Base-by-base conservation (phyloP, 352 stramenopile species). In the Phytopythium helicoides region DNA sequence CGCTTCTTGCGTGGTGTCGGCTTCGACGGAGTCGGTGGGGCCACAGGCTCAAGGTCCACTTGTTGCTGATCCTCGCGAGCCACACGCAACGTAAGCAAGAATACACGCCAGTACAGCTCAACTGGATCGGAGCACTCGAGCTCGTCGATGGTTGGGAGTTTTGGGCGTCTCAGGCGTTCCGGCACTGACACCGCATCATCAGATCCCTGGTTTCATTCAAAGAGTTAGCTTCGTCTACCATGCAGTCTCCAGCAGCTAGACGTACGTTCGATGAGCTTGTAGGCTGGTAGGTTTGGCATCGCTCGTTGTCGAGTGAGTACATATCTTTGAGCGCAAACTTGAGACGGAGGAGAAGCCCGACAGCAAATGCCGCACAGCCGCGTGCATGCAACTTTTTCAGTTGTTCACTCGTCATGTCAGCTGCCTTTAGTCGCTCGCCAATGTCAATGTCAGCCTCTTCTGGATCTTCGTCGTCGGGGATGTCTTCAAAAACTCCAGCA, bases 261-360 rank as follows among this genome's bases (percentile, higher is more conserved):
- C 44, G 7, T 50, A 50, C 44, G 26, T 81, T 87, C 3, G 64
- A 71, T 14, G 68, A 49, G 21, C 57, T 57, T 9, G 68, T 64
- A n/a, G 83, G 84, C 41, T 87, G 77, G 45, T 89, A 95, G 28
- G 77, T 92, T 45, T 87, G 73, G 53, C 85, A 95, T 46, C 79
- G 88, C 36, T 92, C 85, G 54, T 90, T 81, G 37, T 89, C 72
- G 28, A 95, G 60, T 0, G 54, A 36, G 42, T 91, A 95, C 28
- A 77, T 69, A 1, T 70, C 60, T 51, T 94, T 92, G 18, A 95
- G 62, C 22, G 68, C 63, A 58, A 89, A 83, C 51, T 95, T 95
- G 16, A 90, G 62, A 9, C 70, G 78, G 19, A 95, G 58, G 44
- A 92, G 58, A 33, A 94, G 40, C n/a, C 67, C 66, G 40, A 92